Percentiles rank a stretch among this genome's conserved stretches.
phyloP scores from a whole-genome alignment of 768 basidiomycete genomes.

The Russula sp. region DNA sequence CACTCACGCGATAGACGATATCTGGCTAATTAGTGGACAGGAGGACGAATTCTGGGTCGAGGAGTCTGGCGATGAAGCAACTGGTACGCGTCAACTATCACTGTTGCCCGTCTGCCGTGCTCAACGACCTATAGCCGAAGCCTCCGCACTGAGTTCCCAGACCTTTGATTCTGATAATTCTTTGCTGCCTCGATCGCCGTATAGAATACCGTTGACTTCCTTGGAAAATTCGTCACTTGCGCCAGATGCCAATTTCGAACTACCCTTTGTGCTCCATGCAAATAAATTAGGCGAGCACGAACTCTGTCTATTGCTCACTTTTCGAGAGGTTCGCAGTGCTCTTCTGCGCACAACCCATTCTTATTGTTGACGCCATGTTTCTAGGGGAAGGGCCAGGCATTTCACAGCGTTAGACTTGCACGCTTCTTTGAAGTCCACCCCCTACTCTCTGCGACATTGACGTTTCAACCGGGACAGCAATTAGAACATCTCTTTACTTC shows the following conservation, averaged over 20 bases:
- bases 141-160: constrained; percentile 31
- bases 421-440: constrained; percentile 55
- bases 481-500: constrained; percentile 46
- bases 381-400: constrained; percentile 45
- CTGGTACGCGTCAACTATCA: constrained; percentile 11
- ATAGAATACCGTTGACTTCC: constrained; percentile 37
- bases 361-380: not conserved
- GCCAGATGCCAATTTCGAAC: constrained; percentile 44
- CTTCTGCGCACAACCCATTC: not conserved
- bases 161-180: constrained; percentile 47
- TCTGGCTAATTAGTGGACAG: constrained; percentile 62
- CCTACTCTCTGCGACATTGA: constrained; percentile 48
- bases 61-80: constrained; percentile 24
- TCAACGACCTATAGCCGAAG: constrained; percentile 3
- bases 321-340: constrained; percentile 46
- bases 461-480: constrained; percentile 46
- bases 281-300: constrained; percentile 42
- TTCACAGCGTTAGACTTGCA: constrained; percentile 51
- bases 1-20: constrained; percentile 48
- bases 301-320: constrained; percentile 59
- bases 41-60: constrained; percentile 61
- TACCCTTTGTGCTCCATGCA: constrained; percentile 54
- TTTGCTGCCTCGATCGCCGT: constrained; percentile 42
- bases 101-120: not conserved
- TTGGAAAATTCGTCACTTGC: constrained; percentile 31